Base-by-base conservation (phyloP, 2,329 filamentous ascomycete species). In the Oidium heveae region DNA sequence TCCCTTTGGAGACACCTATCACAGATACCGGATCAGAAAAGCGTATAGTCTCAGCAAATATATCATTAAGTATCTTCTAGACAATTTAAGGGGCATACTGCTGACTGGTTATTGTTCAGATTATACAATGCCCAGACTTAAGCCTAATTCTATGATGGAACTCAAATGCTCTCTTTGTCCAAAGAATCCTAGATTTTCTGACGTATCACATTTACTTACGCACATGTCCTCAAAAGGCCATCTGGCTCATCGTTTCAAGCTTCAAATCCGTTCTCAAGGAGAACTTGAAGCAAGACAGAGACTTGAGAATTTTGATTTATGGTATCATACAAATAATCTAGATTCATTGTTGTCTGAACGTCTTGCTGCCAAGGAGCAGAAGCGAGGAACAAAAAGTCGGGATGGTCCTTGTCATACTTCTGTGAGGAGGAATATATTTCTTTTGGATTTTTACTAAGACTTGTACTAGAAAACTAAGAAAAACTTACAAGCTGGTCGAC, bases 191-290 rank as follows among this genome's bases (percentile, higher is more conserved):
- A 76, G 69, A 33, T 95, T 95, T 69, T 94, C 86, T 55, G 89
- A 96, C 67, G 73, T 87, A 47, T 94, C 88, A 36, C 89, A 95
- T 67, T 72, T 95, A 39, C 76, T 96, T 64, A 96, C 89, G 13
- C 89, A 96, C 65, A 78, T 95, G 58, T 79, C 84, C 57, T 95
- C 88, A 59, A 95, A 95, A 66, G 83, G 84, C n/a, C 89, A 96
- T 66, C 71, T 95, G 36, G 80, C 86, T 57, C 77, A 86, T 64
- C 80, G 85, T 62, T 93, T 88, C 70, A 86, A 86, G 63, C 74
- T 86, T 54, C 81, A 86, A 62, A 77, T 94, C 59, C 77, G 76
- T 56, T 77, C 81, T 55, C 74, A 78, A 54, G 73, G 76, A 49
- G 83, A 93, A 57, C 67, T 72, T n/a, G 69, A 69, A n/a, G 79